Evolutionary conservation across 768 basidiomycete genomes (phyloP), one percentile per base, ranked within the genome.

Genomic region (Tulasnella sp.): DNA sequence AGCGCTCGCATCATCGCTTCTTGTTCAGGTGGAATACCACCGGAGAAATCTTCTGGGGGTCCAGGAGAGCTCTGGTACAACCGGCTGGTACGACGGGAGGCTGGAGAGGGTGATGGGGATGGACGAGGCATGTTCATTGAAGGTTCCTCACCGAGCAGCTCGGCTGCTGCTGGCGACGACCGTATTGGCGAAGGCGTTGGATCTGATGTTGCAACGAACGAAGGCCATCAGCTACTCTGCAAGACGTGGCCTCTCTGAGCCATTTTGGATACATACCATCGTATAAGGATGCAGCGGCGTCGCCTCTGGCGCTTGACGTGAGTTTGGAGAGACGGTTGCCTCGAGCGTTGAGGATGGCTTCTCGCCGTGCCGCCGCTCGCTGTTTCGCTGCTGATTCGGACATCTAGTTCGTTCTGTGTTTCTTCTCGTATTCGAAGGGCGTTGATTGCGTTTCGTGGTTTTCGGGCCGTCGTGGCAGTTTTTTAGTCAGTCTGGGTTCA

Each of bases 311-410:
- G 3, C 92, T 92, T 2, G 92, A 92, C 5, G 94, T 94, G 69
- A 96, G 89, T 83, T 92, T 94, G 42, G 93, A 92, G 64, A 96
- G 90, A 78, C 94, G 90, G 87, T 94, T 93, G 40, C 87, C 88
- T 22, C 93, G 91, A 77, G 93, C 88, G 82, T 88, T 88, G 31
- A 95, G 89, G 80, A 96, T 95, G 48, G 94, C 94, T 86, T 90
- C 92, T 83, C 91, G 87, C 69, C 94, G 89, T 12, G 94, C 94
- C 86, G 94, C 93, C 85, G 93, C 93, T 83, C 92, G 91, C 81
- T 91, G 90, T 86, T 81, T 81, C 28, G 80, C 79, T 54, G 48
- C 76, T 40, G 76, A 77, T 46, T 77, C 76, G 44, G 42, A 44
- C 76, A 77, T 77, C 24, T 24, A 4, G 16, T 42, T 42, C 34